These are phyloP conservation scores for Coriaria nepalensis DNA, from an alignment of 306 rosid genomes.

Conservation along the genomic window DNA sequence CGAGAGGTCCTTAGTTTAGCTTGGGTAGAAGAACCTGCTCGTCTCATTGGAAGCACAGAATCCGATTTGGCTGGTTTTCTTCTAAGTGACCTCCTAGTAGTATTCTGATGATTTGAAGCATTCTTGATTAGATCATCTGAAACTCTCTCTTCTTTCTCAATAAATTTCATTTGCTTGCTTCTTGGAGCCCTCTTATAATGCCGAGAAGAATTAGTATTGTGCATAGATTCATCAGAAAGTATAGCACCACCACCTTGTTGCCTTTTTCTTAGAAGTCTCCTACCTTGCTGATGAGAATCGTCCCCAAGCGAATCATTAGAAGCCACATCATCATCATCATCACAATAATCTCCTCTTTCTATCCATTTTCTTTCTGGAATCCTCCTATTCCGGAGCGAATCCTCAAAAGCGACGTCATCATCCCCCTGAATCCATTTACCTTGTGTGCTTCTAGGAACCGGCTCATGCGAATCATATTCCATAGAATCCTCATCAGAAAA, in stretches of 20 bases:
- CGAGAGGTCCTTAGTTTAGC: slow-evolving; percentile 31
- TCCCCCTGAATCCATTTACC: too few relatives aligned
- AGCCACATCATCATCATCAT: slow-evolving; percentile 3
- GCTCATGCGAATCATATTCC: too few relatives aligned
- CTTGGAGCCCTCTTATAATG: slow-evolving; percentile 13
- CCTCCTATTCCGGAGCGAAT: too few relatives aligned
- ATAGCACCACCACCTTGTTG: neutral
- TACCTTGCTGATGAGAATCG: slow-evolving; percentile 3
- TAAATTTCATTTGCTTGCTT: slow-evolving; percentile 15
- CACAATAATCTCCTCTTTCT: too few relatives aligned
- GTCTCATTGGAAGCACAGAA: slow-evolving; percentile 35
- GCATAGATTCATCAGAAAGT: slow-evolving; percentile 27
- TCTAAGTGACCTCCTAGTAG: slow-evolving; percentile 33
- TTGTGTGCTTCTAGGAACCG: too few relatives aligned
- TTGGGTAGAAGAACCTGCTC: slow-evolving; percentile 18
- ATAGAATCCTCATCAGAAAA: slow-evolving; percentile 22
- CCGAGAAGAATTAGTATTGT: slow-evolving; percentile 15
- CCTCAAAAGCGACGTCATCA: too few relatives aligned
- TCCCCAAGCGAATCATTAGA: slow-evolving; percentile 26
- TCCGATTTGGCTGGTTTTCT: slow-evolving; percentile 41
- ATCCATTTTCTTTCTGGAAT: too few relatives aligned
- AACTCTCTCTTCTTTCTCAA: slow-evolving; percentile 23
- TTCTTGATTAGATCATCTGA: slow-evolving; percentile 30
- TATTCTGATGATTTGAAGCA: slow-evolving; percentile 26
- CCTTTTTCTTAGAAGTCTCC: slow-evolving; percentile 2